Evolutionary conservation across 2,329 filamentous ascomycete genomes (phyloP), one percentile per base, ranked within the genome.

Genomic region (Fusarium bulbicola): DNA sequence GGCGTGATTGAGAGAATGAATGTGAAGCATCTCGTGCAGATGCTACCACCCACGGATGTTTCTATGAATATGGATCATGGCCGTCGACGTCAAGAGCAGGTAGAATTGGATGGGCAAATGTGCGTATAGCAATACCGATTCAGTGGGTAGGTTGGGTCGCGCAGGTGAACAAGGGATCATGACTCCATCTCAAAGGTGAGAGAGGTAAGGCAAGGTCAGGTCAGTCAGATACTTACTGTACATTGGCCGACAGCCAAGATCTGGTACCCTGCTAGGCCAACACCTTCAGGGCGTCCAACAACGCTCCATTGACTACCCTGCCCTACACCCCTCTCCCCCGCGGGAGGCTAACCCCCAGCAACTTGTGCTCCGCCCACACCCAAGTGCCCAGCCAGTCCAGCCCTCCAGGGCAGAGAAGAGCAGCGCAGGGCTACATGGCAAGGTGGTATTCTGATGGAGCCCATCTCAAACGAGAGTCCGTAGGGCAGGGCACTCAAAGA

Each of bases 261-360:
- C 58, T 50, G 40, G 70, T 71, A 73, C 54, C 14, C 49, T 39
- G 21, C 45, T 63, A 54, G 26, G 53, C 11, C 37, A 36, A 37
- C 68, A 18, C 68, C 63, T 24, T 37, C 13, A 12, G 57, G 40
- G 30, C 32, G 36, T 63, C 43, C 45, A 61, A 60, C 16, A 42
- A 32, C 26, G 37, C 61, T 60, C 18, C 5, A 20, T 39, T 50
- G 50, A 52, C 50, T 47, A 49, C 63, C 45, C 46, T 59, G 70
- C 70, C 70, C 36, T 73, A 73, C 70, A 73, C 70, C 70, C 66
- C 70, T 54, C 65, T 59, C 54, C 70, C 70, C 70, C 64, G 54
- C 60, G 40, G 43, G 47, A 57, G 36, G 43, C 69, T 49, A 66
- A 49, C 34, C 36, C 39, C 50, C 59, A 56, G 40, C 42, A 57